Percentiles rank a stretch among this genome's conserved stretches.
Conservation (phyloP, 768 basidiomycete genomes). For the Cyclocybe aegerita region DNA sequence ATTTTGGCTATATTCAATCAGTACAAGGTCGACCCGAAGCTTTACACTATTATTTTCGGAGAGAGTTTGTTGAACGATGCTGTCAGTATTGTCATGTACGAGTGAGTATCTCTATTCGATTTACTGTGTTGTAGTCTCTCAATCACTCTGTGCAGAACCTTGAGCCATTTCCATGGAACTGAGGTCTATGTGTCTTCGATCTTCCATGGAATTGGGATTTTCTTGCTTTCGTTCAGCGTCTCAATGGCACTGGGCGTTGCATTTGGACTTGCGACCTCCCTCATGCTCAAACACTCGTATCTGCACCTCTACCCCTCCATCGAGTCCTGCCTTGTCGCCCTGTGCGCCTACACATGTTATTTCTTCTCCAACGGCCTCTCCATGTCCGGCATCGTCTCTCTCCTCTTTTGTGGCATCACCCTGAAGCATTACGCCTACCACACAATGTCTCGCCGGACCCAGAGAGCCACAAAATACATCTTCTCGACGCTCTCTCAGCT, state of each 20-base stretch:
- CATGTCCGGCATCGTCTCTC: constrained; percentile 96
- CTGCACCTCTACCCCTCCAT: constrained; percentile 87
- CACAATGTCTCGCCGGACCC: constrained; percentile 95
- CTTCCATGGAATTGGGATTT: constrained; percentile 97
- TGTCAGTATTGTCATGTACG: constrained; percentile 99
- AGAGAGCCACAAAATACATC: constrained; percentile 92
- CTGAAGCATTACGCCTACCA: constrained; percentile 99
- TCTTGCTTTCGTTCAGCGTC: constrained; percentile 91
- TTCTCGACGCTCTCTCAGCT: constrained; percentile 93
- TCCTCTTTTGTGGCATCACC: constrained; percentile 98
- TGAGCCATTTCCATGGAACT: constrained; percentile 87
- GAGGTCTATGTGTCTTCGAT: constrained; percentile 86
- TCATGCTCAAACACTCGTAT: constrained; percentile 93
- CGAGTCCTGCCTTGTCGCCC: constrained; percentile 93
- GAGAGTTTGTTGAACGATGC: constrained; percentile 97
- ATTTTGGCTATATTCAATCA: constrained; percentile 98
- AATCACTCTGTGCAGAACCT: constrained; percentile 54
- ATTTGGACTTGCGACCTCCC: constrained; percentile 88
- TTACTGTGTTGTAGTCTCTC: neutral
- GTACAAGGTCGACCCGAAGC: constrained; percentile 97
- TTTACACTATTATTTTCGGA: constrained; percentile 97
- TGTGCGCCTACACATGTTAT: constrained; percentile 95
- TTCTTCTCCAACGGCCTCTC: constrained; percentile 97
- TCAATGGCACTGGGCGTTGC: constrained; percentile 93
- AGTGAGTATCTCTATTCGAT: constrained; percentile 59